Percentiles rank a stretch among this genome's conserved stretches.
Conservation (phyloP, 1,284 basidiomycete genomes). For the Leccinum subrobustum region DNA sequence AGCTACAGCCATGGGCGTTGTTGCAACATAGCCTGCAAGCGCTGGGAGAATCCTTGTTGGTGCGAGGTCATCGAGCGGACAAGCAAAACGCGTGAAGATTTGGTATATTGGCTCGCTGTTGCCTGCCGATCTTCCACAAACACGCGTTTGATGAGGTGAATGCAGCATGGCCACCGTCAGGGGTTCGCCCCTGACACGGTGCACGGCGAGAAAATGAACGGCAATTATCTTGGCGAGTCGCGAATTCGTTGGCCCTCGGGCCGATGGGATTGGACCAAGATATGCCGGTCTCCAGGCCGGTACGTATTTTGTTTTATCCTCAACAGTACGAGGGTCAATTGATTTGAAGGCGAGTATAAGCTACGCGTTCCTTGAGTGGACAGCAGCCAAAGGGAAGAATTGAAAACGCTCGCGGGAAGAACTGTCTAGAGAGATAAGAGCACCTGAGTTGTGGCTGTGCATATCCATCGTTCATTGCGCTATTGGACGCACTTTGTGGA, state of each 20-base stretch:
- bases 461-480: slow-evolving; percentile 7
- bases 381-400: not conserved
- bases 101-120: slow-evolving; percentile 1
- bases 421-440: slow-evolving; percentile 22
- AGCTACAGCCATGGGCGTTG: not conserved
- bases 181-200: slow-evolving; percentile 25
- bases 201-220: slow-evolving; percentile 29
- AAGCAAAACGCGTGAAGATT: not conserved
- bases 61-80: not conserved
- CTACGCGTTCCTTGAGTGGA: not conserved
- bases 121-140: slow-evolving; percentile 13
- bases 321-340: not conserved
- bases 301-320: not conserved
- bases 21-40: not conserved
- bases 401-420: slow-evolving; percentile 30
- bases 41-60: slow-evolving; percentile 6
- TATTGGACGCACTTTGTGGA: slow-evolving; percentile 9
- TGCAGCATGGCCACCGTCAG: slow-evolving; percentile 28
- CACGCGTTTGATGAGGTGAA: slow-evolving; percentile 25
- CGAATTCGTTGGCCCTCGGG: slow-evolving; percentile 15
- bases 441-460: slow-evolving; percentile 15
- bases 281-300: not conserved
- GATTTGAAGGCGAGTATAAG: not conserved
- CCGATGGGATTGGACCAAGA: slow-evolving; percentile 8
- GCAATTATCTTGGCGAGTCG: slow-evolving; percentile 21